These are phyloP conservation scores for Suillus plorans DNA, from an alignment of 768 basidiomycete genomes.

Conservation along the genomic window DNA sequence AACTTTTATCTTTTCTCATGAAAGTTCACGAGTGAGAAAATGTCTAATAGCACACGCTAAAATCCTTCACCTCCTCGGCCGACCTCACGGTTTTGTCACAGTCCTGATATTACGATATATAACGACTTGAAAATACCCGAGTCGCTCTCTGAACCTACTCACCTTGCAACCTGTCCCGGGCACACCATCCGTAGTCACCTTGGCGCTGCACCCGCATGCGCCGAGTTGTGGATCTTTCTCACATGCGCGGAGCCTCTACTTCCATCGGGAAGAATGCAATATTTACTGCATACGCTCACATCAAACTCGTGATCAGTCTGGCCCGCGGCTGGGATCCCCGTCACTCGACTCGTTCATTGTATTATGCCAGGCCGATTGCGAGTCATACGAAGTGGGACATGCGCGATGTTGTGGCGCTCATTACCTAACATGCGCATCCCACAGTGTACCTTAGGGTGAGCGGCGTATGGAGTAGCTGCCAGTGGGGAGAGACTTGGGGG, in stretches of 20 bases:
- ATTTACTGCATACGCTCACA: background rate
- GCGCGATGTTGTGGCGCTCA: slow-evolving; percentile 68
- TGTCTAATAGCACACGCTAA: background rate
- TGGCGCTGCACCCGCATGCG: slow-evolving; percentile 62
- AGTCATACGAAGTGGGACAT: slow-evolving; percentile 58
- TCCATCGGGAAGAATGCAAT: background rate
- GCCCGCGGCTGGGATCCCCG: no score
- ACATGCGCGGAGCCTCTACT: background rate
- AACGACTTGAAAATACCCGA: slow-evolving; percentile 39
- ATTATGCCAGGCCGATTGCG: background rate
- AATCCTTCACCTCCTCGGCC: background rate
- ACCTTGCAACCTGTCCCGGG: slow-evolving; percentile 55
- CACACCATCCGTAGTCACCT: slow-evolving; percentile 57
- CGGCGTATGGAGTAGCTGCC: slow-evolving; percentile 46
- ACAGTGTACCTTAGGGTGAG: slow-evolving; percentile 66
- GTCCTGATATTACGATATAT: no score
- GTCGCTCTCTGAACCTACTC: slow-evolving; percentile 28
- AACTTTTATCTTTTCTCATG: background rate
- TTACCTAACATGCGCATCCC: slow-evolving; percentile 64
- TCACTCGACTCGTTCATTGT: background rate
- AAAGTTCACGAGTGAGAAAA: background rate
- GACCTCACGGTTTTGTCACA: slow-evolving; percentile 48
- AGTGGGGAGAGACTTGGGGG: background rate
- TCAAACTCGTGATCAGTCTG: background rate
- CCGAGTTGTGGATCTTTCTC: background rate